Base-by-base conservation (phyloP, 2,329 filamentous ascomycete genomes). In the Cyphellophora europaea region DNA sequence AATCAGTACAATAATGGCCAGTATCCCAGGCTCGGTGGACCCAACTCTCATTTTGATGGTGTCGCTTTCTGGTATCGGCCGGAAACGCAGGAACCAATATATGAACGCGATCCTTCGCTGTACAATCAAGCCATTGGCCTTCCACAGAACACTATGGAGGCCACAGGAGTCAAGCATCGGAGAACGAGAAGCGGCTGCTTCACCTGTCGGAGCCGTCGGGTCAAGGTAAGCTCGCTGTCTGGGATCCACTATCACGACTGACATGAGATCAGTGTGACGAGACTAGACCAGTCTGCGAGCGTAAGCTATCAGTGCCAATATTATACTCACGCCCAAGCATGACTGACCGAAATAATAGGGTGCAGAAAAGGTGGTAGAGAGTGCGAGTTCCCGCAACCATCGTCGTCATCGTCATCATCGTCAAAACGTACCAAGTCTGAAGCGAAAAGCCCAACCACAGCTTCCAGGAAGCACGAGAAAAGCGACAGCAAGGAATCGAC, bases 171-270 rank as follows among this genome's bases (percentile, higher is more conserved):
- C 48, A 96, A 96, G 60, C 89, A 96, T 57, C 81, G 88, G 42
- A 77, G 91, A 48, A 96, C 91, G 28, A 74, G 91, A 49, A 95
- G 87, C 44, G 91, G 91, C 17, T 98, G 91, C 62, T 95, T 75
- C 54, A 96, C 88, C 30, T 98, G 91, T 59, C 75, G 91, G 40
- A 80, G 79, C 50, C 75, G 91, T 47, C 76, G 91, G 57, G 88
- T 96, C 33, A 96, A 79, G 67, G 72, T 74, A 53, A 43, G 47
- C 18, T 4, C 39, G 12, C 36, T 29, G 31, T 23, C 12, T 27
- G 12, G 35, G 18, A 28, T 25, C 8, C 21, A 8, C n/a, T 8
- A 11, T 31, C 13, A 18, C 30, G 35, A 30, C 31, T 33, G 11
- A 15, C 19, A 30, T 19, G n/a, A 28, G n/a, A 30, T 33, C 44